phyloP scores from a whole-genome alignment of 2,329 filamentous ascomycete species.

The Ambrosiella cleistominuta region DNA sequence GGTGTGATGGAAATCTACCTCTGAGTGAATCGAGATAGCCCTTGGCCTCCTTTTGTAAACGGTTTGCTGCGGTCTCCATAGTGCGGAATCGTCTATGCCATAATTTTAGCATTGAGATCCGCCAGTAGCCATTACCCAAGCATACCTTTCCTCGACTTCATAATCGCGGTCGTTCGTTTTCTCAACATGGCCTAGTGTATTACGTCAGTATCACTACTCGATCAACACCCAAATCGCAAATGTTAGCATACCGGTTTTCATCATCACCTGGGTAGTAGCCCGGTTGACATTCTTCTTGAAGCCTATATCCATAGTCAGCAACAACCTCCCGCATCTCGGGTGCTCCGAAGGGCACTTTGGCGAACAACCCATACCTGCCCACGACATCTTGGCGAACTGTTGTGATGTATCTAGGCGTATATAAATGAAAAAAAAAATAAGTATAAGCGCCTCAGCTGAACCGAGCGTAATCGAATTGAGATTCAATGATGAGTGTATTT shows the following conservation, averaged over 20 bases:
- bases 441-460: background rate
- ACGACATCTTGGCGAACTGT: conserved; percentile 39
- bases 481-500: too few species aligned
- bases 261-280: conserved; percentile 98
- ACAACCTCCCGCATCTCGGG: conserved; percentile 15
- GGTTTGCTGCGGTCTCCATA: conserved; percentile 85
- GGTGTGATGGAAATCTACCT: conserved; percentile 32
- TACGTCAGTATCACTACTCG: background rate
- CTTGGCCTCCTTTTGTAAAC: conserved; percentile 93
- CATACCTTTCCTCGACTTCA: conserved; percentile 81
- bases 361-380: conserved; percentile 37
- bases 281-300: conserved; percentile 83
- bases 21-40: conserved; percentile 91
- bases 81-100: conserved; percentile 71
- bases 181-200: conserved; percentile 67
- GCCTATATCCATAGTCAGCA: conserved; percentile 21
- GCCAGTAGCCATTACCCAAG: background rate
- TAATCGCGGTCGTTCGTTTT: conserved; percentile 98
- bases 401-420: background rate
- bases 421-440: background rate
- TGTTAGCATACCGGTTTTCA: conserved; percentile 65
- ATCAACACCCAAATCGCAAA: conserved; percentile 13
- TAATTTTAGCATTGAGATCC: background rate
- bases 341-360: conserved; percentile 4
- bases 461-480: too few species aligned